Percentiles rank a stretch among this genome's conserved stretches.
These are phyloP conservation scores for Mortierella sp. DNA, from an alignment of 371 early-diverging fungal species.

Conservation along the genomic window DNA sequence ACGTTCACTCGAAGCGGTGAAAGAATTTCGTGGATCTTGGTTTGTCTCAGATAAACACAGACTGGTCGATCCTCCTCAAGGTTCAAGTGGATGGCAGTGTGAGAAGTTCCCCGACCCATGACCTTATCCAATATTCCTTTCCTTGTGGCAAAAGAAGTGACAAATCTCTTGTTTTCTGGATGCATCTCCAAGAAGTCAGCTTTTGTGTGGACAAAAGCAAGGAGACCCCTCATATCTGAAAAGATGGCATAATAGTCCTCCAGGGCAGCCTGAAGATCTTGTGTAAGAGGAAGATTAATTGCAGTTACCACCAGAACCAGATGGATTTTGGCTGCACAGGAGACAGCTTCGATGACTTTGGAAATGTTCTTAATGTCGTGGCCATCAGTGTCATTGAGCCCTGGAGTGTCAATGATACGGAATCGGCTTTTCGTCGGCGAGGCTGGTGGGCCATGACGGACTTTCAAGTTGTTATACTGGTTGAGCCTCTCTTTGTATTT, in stretches of 20 bases:
- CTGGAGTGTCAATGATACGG: conserved; percentile 19
- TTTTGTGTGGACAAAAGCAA: conserved; percentile 18
- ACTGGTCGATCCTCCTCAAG: conserved; percentile 11
- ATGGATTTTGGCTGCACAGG: not conserved
- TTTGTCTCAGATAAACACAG: not conserved
- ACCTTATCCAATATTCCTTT: not conserved
- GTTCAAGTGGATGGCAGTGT: conserved; percentile 9
- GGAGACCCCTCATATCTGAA: conserved; percentile 6
- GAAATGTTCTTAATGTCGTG: conserved; percentile 17
- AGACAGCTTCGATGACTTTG: conserved; percentile 7
- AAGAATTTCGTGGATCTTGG: not conserved
- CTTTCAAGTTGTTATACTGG: not conserved
- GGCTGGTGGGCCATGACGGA: not conserved
- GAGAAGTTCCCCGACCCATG: conserved; percentile 7
- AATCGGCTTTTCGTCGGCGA: not conserved
- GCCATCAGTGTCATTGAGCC: conserved; percentile 12
- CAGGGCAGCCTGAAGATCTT: not conserved
- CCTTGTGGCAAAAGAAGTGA: not conserved
- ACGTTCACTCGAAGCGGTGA: not conserved
- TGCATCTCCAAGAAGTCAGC: not conserved
- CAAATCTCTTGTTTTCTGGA: no score
- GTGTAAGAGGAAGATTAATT: not conserved
- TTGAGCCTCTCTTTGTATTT: not conserved
- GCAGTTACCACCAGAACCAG: conserved; percentile 16
- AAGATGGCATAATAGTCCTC: conserved; percentile 10